Evolutionary conservation across 2,329 filamentous ascomycete species (phyloP), one percentile per base, ranked within the genome.

Genomic region (Pseudophaeomoniella oleicola): DNA sequence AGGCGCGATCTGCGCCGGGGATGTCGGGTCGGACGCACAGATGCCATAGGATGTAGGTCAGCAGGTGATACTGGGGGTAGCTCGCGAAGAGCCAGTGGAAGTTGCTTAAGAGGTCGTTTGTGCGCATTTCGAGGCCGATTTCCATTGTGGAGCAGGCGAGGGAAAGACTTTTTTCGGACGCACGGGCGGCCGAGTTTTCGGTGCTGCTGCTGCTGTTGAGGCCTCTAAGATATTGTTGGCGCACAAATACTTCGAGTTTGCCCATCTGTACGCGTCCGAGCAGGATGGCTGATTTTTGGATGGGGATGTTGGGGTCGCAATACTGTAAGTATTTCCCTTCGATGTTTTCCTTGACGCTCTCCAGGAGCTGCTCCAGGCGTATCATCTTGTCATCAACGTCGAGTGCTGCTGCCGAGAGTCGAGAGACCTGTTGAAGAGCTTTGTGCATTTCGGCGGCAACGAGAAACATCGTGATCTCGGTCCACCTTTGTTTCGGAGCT

Each of bases 391-490:
- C 14, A 4, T 38, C 32, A 12, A 12, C 33, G 5, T 29, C 33
- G 15, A 40, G 13, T 16, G 33, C 35, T 13, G 37, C 19, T n/a
- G 33, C 30, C 14, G 62, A 10, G 63, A 64, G 2, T 60, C 50
- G 44, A 60, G 65, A 31, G 59, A 62, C 31, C 61, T 62, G 36
- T 56, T 57, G 16, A 60, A 65, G 59, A 2, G 62, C 63, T 40
- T 61, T 62, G 1, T 63, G 58, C 1, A 70, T 60, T 34, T 73
- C 66, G 42, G 67, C 68, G 4, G 63, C 61, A n/a, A 72, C 62
- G 2, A 76, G 49, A 9, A 59, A 61, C 38, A 74, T 65, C 0
- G 71, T 67, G 64, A 75, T 73, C 18, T 71, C 64, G 0, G 74
- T 76, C 50, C 71, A 75, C 12, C 67, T 66, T 2, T 51, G 44